These are phyloP conservation scores for Canavalia ensiformis DNA, from an alignment of 306 rosid species.

Conservation along the genomic window DNA sequence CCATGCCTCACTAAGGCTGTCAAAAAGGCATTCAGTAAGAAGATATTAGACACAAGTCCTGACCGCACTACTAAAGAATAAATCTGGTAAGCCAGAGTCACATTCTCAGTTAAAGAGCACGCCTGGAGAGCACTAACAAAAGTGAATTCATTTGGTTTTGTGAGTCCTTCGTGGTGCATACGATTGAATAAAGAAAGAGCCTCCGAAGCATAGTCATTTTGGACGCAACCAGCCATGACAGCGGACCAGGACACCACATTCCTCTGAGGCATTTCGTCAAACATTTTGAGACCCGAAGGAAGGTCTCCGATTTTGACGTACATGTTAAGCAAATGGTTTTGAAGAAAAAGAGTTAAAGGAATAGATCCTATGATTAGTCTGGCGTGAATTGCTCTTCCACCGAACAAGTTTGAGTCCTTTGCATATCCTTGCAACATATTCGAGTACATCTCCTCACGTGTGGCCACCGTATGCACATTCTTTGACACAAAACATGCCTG, in stretches of 20 bases:
- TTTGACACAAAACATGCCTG: slow-evolving; percentile 39
- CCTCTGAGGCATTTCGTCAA: slow-evolving; percentile 75
- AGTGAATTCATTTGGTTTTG: slow-evolving; percentile 77
- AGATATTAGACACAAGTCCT: slow-evolving; percentile 67
- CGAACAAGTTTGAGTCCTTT: slow-evolving; percentile 48
- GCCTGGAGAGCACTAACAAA: slow-evolving; percentile 82
- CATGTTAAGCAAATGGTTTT: slow-evolving; percentile 70
- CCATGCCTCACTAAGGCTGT: slow-evolving; percentile 67
- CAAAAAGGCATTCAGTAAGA: slow-evolving; percentile 67
- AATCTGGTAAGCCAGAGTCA: slow-evolving; percentile 59
- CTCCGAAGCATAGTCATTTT: slow-evolving; percentile 51
- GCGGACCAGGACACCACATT: slow-evolving; percentile 87
- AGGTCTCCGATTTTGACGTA: slow-evolving; percentile 65
- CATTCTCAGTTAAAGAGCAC: slow-evolving; percentile 58
- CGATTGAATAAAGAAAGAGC: slow-evolving; percentile 64
- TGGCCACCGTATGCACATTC: not conserved
- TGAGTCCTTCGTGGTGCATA: slow-evolving; percentile 67
- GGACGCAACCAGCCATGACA: slow-evolving; percentile 67
- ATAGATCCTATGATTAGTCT: slow-evolving; percentile 60
- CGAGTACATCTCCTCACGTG: slow-evolving; percentile 56
- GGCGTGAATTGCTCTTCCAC: slow-evolving; percentile 73
- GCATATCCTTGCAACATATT: slow-evolving; percentile 55
- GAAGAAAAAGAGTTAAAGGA: slow-evolving; percentile 64
- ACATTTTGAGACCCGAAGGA: slow-evolving; percentile 64
- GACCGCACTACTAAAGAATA: slow-evolving; percentile 64